Base-by-base conservation (phyloP, 192 early-diverging fungal genomes). In the Coemansia furcata region DNA sequence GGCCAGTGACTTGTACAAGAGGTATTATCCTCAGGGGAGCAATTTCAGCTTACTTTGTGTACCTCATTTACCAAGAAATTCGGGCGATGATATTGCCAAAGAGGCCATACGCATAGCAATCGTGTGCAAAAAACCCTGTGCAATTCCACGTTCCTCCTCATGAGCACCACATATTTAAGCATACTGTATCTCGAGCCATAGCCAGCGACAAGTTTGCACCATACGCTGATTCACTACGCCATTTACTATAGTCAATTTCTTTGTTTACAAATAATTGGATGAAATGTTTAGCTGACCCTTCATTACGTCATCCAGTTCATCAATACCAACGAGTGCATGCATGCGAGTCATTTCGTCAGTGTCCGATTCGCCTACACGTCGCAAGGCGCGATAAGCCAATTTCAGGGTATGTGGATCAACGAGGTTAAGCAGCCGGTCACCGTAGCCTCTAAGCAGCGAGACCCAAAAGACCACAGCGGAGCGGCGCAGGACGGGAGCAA, bases 391-490 rank as follows among this genome's bases (percentile, higher is more conserved):
- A 63, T 88, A 87, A 0, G 88, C 86, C 2, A 74, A 58, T 59
- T 85, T 75, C 43, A 94, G 67, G 14, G 84, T 78, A n/a, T 86
- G 85, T 8, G 73, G 61, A 4, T 91, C 91, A 15, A 88, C 84
- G 5, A 84, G 67, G 35, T 80, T 80, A 21, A 90, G 52, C 33
- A 88, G 78, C 2, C 86, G 76, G 17, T 60, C 69, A 1, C 80
- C 84, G 23, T 94, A 79, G 9, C 91, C 95, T 32, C 91, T 80
- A 46, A 95, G 80, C 44, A 97, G 58, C 8, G 86, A 83, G 37
- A 91, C 70, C 46, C 92, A 73, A 17, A 92, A 74, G 59, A 92
- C 84, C 2, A 90, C 87, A 0, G 90, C 92, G 12, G 89, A 90
- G 59, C 93, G 78, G 42, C 93, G 77, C 40, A 92, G 77, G 47